phyloP scores from a whole-genome alignment of 2,329 filamentous ascomycete genomes.

The Ascocoryne sarcoides region DNA sequence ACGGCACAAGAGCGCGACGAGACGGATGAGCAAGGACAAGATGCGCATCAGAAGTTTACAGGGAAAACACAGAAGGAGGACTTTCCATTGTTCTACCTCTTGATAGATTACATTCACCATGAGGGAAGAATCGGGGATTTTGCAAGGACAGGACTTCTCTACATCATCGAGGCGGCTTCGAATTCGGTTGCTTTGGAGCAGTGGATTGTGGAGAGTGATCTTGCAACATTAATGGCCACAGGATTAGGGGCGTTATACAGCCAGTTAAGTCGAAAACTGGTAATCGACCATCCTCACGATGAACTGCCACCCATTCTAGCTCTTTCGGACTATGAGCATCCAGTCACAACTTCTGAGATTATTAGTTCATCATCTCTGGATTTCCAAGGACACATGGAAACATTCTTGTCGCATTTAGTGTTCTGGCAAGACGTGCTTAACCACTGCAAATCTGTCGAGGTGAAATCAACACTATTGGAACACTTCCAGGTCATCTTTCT shows the following conservation, averaged over 20 bases:
- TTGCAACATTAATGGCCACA: slow-evolving; percentile 95
- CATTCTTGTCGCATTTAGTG: slow-evolving; percentile 86
- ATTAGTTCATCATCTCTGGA: slow-evolving; percentile 65
- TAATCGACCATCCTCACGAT: slow-evolving; percentile 67
- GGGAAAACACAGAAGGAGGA: slow-evolving; percentile 83
- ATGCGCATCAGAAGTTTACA: slow-evolving; percentile 61
- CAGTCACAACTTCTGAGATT: slow-evolving; percentile 59
- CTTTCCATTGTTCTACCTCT: slow-evolving; percentile 89
- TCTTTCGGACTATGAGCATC: slow-evolving; percentile 80
- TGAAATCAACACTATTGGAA: slow-evolving; percentile 86
- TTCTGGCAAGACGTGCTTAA: slow-evolving; percentile 99
- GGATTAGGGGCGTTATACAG: slow-evolving; percentile 72
- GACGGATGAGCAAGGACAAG: slow-evolving; percentile 27
- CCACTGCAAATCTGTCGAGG: slow-evolving; percentile 84
- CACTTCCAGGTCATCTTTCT: slow-evolving; percentile 97
- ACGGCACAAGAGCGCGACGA: slow-evolving; percentile 42
- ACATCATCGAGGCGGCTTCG: slow-evolving; percentile 90
- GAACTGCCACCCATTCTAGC: slow-evolving; percentile 75
- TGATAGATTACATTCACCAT: slow-evolving; percentile 95
- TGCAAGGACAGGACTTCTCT: slow-evolving; percentile 84
- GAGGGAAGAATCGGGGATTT: slow-evolving; percentile 94
- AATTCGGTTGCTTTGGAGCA: slow-evolving; percentile 75
- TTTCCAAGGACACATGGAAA: slow-evolving; percentile 80
- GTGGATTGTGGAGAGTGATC: slow-evolving; percentile 94
- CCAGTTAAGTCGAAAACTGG: slow-evolving; percentile 65